Evolutionary conservation across 2,329 filamentous ascomycete genomes (phyloP).

Genomic region (Fusarium sp.): DNA sequence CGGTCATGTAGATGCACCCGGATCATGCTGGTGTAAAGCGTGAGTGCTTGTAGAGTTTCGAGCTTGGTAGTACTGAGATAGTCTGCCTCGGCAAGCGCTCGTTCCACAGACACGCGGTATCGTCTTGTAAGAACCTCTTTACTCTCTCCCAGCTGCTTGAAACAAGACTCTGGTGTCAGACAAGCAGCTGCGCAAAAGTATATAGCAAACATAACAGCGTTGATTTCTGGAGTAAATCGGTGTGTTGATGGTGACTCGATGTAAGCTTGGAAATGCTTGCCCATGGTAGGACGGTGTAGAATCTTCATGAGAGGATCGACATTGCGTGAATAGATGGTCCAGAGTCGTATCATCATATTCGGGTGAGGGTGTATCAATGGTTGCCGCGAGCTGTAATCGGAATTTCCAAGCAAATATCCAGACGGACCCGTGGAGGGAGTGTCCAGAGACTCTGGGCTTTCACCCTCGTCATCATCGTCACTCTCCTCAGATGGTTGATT

Average conservation of each 20-base stretch:
- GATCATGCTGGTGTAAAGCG: conserved; percentile 56
- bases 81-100: conserved; percentile 55
- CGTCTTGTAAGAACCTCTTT: conserved; percentile 47
- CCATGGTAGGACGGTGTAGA: conserved; percentile 56
- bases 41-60: conserved; percentile 55
- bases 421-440: conserved; percentile 41
- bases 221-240: conserved; percentile 40
- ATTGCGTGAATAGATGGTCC: conserved; percentile 52
- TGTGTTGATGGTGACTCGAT: conserved; percentile 31
- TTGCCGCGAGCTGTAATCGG: conserved; percentile 35
- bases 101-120: conserved; percentile 52
- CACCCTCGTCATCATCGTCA: conserved; percentile 50
- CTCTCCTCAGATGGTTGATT: conserved; percentile 57
- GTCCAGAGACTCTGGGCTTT: conserved; percentile 47
- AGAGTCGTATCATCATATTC: conserved; percentile 53
- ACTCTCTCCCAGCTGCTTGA: conserved; percentile 49
- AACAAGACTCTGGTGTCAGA: conserved; percentile 48
- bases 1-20: conserved; percentile 53
- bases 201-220: conserved; percentile 56
- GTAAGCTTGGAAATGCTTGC: conserved; percentile 45
- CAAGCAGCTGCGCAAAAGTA: conserved; percentile 56
- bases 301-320: conserved; percentile 59
- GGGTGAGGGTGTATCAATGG: conserved; percentile 50
- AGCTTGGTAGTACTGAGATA: conserved; percentile 56
- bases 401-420: conserved; percentile 46